phyloP scores from a whole-genome alignment of 23 red algal species.

The Gracilaria vermiculophylla region DNA sequence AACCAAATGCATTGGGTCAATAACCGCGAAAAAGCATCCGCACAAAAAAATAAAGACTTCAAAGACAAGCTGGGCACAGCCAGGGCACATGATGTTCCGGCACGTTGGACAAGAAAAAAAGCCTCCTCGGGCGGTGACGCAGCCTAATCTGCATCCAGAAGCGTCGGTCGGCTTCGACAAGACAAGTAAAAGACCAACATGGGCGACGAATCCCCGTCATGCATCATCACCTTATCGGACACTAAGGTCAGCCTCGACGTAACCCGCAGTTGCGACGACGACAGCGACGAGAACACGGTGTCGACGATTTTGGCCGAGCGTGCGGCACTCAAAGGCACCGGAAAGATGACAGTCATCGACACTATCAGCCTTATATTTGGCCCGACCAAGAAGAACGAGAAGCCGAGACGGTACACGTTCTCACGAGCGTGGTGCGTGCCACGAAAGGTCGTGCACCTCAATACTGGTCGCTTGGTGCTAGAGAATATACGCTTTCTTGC shows the following conservation, averaged over 20 bases:
- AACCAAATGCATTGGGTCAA: no score
- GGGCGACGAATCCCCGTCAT: conserved; percentile 4
- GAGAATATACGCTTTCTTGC: neutral
- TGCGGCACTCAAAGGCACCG: neutral
- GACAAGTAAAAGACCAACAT: neutral
- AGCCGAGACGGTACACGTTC: neutral
- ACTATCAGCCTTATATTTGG: neutral
- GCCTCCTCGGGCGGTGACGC: neutral
- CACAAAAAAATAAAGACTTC: neutral
- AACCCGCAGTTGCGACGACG: conserved; percentile 32
- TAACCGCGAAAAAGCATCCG: no score
- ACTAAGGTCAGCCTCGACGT: neutral
- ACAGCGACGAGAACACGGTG: conserved; percentile 3
- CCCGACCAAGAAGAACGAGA: neutral
- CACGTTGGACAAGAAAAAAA: neutral
- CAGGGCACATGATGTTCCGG: neutral
- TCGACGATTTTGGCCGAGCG: conserved; percentile 11
- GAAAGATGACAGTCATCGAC: neutral
- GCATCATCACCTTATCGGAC: neutral
- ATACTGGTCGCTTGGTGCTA: neutral
- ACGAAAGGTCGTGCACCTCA: neutral
- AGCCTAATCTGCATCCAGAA: neutral
- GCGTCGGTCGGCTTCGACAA: neutral
- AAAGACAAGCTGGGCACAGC: neutral
- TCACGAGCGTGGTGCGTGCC: neutral